These are phyloP conservation scores for Xylariales sp. DNA, from an alignment of 2,329 filamentous ascomycete genomes.

Conservation along the genomic window DNA sequence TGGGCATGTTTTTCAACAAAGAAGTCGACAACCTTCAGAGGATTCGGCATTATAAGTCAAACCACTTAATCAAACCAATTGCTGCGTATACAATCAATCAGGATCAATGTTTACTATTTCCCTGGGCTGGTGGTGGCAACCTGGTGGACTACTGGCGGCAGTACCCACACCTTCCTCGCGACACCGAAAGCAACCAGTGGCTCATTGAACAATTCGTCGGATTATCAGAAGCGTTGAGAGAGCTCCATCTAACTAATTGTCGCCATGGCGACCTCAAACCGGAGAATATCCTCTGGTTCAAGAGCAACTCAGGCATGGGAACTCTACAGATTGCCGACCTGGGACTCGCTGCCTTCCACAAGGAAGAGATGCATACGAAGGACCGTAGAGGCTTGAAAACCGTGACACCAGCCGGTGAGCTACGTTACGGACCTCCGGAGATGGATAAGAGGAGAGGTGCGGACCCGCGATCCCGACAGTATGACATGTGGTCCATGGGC, in stretches of 20 bases:
- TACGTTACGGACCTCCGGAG: background rate
- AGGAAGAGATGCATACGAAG: background rate
- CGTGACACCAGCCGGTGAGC: background rate
- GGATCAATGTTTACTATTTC: background rate
- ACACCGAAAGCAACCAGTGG: background rate
- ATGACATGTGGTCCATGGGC: slow-evolving; percentile 2
- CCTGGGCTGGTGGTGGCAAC: slow-evolving; percentile 1
- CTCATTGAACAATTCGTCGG: background rate
- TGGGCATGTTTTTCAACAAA: too few relatives aligned
- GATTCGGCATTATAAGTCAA: background rate
- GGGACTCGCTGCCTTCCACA: slow-evolving; percentile 10
- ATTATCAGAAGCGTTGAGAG: background rate
- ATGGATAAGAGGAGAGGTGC: background rate
- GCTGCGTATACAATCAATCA: background rate
- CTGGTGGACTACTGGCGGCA: background rate
- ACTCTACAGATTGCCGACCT: slow-evolving; percentile 10
- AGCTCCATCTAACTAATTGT: background rate
- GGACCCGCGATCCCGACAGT: background rate
- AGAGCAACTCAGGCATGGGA: background rate
- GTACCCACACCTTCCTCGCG: background rate
- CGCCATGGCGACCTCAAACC: slow-evolving; percentile 13
- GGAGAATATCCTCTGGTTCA: slow-evolving; percentile 9
- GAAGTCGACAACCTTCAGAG: too few relatives aligned
- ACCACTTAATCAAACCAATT: slow-evolving; percentile 1
- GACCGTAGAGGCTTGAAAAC: background rate